Evolutionary conservation across 1,284 basidiomycete genomes (phyloP).

Genomic region (Cryptococcus floricola): DNA sequence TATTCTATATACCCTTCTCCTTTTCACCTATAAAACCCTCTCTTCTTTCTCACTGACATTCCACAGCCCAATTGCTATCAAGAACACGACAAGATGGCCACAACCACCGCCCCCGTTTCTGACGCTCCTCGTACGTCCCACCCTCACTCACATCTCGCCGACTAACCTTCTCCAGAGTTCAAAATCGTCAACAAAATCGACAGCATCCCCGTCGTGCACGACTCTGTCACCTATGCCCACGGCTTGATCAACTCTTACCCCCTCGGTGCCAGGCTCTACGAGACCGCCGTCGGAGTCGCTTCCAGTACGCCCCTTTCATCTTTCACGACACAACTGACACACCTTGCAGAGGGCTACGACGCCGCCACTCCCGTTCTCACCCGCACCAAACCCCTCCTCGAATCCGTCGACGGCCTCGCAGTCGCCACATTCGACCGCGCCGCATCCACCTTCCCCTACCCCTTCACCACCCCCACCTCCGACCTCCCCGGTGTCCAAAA

Average conservation of each 20-base stretch:
- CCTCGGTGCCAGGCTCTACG: slow-evolving; percentile 41
- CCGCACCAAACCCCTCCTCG: slow-evolving; percentile 43
- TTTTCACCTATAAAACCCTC: too few relatives aligned
- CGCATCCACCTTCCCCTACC: slow-evolving; percentile 47
- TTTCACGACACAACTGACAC: neutral
- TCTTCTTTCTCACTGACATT: too few relatives aligned
- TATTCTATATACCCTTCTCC: too few relatives aligned
- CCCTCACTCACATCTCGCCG: neutral
- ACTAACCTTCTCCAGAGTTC: slow-evolving; percentile 28
- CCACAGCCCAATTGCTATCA: too few relatives aligned
- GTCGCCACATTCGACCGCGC: slow-evolving; percentile 49
- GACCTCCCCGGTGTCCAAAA: slow-evolving; percentile 47
- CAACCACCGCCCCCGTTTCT: neutral
- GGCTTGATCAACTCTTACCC: slow-evolving; percentile 24
- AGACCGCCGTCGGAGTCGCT: slow-evolving; percentile 39
- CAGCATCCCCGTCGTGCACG: slow-evolving; percentile 45
- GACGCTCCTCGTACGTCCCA: neutral
- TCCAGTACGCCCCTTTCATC: slow-evolving; percentile 28
- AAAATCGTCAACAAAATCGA: slow-evolving; percentile 46
- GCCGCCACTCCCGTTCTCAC: slow-evolving; percentile 43
- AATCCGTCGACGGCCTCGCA: slow-evolving; percentile 45
- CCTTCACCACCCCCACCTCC: slow-evolving; percentile 48
- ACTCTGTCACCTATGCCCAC: slow-evolving; percentile 45
- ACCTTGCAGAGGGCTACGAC: slow-evolving; percentile 37
- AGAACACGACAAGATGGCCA: neutral